Evolutionary conservation across 2,329 filamentous ascomycete genomes (phyloP), one percentile per base, ranked within the genome.

Genomic region (Trichoderma polysporum): DNA sequence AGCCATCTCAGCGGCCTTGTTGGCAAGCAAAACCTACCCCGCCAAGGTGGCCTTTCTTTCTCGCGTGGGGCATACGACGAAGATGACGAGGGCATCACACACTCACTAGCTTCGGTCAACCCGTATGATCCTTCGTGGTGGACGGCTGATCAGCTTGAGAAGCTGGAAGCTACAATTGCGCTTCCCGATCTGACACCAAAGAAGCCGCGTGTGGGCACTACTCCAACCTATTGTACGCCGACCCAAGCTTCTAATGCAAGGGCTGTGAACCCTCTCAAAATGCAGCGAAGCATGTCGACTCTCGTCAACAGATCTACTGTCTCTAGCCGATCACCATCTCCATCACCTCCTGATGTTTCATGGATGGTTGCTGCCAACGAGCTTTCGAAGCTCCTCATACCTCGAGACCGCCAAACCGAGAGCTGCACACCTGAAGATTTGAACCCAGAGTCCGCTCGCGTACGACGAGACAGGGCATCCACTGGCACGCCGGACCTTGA

Each of bases 211-310:
- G 81, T 80, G 68, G 82, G 84, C 15, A 85, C 85, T 25, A 76
- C 84, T 9, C 89, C 91, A 1, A 94, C 91, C 1, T 97, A 94
- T 78, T 93, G 88, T 2, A 92, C 93, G 1, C 92, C 94, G 0
- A 98, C 94, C 0, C 91, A 94, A 69, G 91, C 94, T 0, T 98
- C 93, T 49, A 88, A 89, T 1, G 92, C 93, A 27, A 97, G 92
- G 77, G 89, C 92, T 12, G 84, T 91, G 0, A 86, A 91, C 53
- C 86, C 90, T 1, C 81, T 88, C 9, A 90, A 88, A 69, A 81
- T 91, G 69, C 85, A 87, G 49, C 85, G 89, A 31, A 91, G 84
- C 69, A 77, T 88, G 31, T 90, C 90, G 3, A 84, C 84, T 10
- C 78, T 87, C 53, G 73, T 73, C 31, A 59, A 69, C 4, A 69